Base-by-base conservation (phyloP, 768 basidiomycete genomes). In the Calocybe gangraenosa region DNA sequence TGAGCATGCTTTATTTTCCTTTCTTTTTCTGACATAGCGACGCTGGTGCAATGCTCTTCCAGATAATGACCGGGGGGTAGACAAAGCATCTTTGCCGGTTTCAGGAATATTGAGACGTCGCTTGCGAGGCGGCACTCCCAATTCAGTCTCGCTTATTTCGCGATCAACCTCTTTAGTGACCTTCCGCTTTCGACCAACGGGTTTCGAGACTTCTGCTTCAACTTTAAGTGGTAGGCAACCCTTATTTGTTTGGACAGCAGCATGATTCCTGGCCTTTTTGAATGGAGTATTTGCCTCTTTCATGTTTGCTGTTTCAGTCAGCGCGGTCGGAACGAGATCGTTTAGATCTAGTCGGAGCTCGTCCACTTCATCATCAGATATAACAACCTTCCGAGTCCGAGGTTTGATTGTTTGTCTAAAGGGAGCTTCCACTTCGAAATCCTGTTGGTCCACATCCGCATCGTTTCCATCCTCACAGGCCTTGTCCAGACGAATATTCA, bases 21-120 rank as follows among this genome's bases (percentile, higher is more conserved):
- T 63, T 14, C 53, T 60, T 51, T 65, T 66, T 50, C 61, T 66
- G 2, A 58, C 58, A 47, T 61, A 63, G 48, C 60, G 67, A 44
- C 63, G 71, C 3, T 53, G 49, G 21, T 48, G 44, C 3, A 45
- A 56, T 38, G 47, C 30, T 19, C 28, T 42, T 44, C 21, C 20
- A 9, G 42, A n/a, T 10, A 39, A 13, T 18, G 43, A 10, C 17
- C 47, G 48, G 17, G 38, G 18, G 20, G 20, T 39, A 2, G 39
- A 9, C 14, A 17, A 13, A 2, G 19, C 7, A 4, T 43, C 37
- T 17, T 36, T 39, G 11, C 7, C n/a, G 14, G 14, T 10, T 34
- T 17, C 33, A 11, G 42, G 17, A 23, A 17, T 22, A 1, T 2
- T 28, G 18, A 48, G 46, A 34, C 25, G 53, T 38, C 50, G 44